Percentiles rank a stretch among this genome's conserved stretches.
These are phyloP conservation scores for Penicillium corylophilum DNA, from an alignment of 2,329 filamentous ascomycete genomes.

Conservation along the genomic window DNA sequence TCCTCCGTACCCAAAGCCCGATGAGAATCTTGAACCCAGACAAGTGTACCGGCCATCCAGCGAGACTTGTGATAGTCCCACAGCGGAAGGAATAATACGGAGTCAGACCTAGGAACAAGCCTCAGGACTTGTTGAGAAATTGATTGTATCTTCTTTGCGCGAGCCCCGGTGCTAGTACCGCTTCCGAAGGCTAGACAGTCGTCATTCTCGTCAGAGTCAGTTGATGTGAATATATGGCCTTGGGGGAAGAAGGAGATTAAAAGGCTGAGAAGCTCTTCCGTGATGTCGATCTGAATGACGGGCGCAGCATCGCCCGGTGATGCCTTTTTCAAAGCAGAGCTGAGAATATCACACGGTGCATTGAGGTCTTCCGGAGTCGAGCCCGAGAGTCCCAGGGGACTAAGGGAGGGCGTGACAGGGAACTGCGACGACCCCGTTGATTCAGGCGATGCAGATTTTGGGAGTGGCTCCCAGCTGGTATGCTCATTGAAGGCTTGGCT, in stretches of 20 bases:
- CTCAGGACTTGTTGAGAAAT: slow-evolving; percentile 13
- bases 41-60: slow-evolving; percentile 33
- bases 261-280: slow-evolving; percentile 16
- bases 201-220: not conserved
- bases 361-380: slow-evolving; percentile 1
- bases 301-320: not conserved
- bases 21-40: slow-evolving; percentile 28
- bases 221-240: slow-evolving; percentile 25
- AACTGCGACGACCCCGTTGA: not conserved
- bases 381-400: not conserved
- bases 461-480: slow-evolving; percentile 25
- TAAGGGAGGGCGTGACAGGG: not conserved
- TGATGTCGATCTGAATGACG: slow-evolving; percentile 1
- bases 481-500: slow-evolving; percentile 17
- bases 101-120: slow-evolving; percentile 26
- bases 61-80: slow-evolving; percentile 36
- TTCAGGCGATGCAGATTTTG: not conserved
- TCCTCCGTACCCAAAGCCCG: slow-evolving; percentile 26
- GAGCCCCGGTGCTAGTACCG: not conserved
- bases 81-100: slow-evolving; percentile 32
- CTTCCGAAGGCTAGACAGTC: not conserved
- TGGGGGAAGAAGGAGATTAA: slow-evolving; percentile 25
- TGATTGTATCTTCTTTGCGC: slow-evolving; percentile 1
- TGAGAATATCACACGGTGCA: slow-evolving; percentile 19
- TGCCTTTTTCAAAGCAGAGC: slow-evolving; percentile 12